A percentile compares a stretch with the other conserved stretches of the same genome.
Evolutionary conservation across 2,329 filamentous ascomycete genomes (phyloP).

Genomic region (Fusarium luffae): DNA sequence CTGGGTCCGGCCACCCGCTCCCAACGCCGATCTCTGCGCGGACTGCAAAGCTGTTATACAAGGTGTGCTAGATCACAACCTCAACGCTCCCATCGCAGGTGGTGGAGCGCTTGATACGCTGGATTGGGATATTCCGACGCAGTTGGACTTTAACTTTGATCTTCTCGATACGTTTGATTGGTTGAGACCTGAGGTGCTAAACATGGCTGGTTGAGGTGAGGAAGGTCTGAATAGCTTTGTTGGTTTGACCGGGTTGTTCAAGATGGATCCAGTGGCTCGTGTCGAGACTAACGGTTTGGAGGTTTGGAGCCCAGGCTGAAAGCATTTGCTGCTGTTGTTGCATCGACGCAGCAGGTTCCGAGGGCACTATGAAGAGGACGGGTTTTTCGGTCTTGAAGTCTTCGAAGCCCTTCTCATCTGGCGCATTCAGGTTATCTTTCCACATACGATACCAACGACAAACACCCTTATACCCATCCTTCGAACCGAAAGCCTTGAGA

Average conservation of each 20-base stretch:
- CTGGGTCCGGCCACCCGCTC: constrained; percentile 60
- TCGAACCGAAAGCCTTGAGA: constrained; percentile 34
- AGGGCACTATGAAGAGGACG: constrained; percentile 41
- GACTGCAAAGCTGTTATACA: constrained; percentile 61
- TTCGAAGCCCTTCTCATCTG: constrained; percentile 42
- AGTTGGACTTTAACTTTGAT: constrained; percentile 58
- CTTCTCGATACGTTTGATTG: constrained; percentile 62
- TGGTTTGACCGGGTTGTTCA: constrained; percentile 44
- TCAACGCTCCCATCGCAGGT: constrained; percentile 52
- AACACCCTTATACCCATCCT: constrained; percentile 47
- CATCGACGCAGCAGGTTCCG: constrained; percentile 18
- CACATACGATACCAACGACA: constrained; percentile 49
- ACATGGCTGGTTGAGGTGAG: constrained; percentile 3
- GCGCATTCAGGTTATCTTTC: constrained; percentile 43
- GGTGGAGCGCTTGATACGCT: constrained; percentile 43
- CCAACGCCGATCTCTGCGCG: constrained; percentile 61
- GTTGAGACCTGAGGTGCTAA: constrained; percentile 47
- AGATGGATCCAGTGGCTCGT: constrained; percentile 52
- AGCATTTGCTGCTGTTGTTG: constrained; percentile 46
- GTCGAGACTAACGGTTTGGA: constrained; percentile 52
- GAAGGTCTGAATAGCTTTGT: constrained; percentile 40
- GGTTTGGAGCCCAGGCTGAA: constrained; percentile 43
- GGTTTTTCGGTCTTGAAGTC: constrained; percentile 32
- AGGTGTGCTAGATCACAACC: constrained; percentile 60
- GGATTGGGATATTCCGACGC: constrained; percentile 51